These are phyloP conservation scores for Syzygium aromaticum DNA, from an alignment of 345 rosid genomes.

Conservation along the genomic window DNA sequence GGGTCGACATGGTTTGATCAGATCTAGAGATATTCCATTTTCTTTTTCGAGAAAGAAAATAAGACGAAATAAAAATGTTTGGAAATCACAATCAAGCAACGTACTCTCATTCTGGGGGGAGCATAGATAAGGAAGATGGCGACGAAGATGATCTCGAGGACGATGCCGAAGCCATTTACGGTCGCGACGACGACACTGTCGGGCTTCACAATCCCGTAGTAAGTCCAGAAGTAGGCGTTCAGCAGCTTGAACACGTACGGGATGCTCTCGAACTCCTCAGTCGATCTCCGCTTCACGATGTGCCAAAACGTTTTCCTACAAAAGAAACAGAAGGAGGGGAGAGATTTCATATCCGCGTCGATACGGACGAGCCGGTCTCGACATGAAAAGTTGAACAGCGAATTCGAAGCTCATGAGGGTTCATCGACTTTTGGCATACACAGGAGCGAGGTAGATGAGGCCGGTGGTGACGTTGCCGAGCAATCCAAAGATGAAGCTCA, in stretches of 20 bases:
- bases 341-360: background rate
- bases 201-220: slow-evolving; percentile 68
- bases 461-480: slow-evolving; percentile 52
- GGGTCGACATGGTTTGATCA: background rate
- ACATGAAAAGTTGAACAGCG: background rate
- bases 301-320: slow-evolving; percentile 64
- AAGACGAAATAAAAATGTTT: background rate
- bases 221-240: slow-evolving; percentile 63
- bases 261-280: slow-evolving; percentile 67
- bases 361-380: background rate
- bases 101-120: slow-evolving; percentile 43
- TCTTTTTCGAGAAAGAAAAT: background rate
- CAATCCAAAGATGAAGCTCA: slow-evolving; percentile 18
- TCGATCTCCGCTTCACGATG: slow-evolving; percentile 50
- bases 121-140: slow-evolving; percentile 48
- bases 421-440: slow-evolving; percentile 23
- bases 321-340: background rate
- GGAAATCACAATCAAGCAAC: background rate
- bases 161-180: slow-evolving; percentile 63
- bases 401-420: background rate
- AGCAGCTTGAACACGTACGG: slow-evolving; percentile 58
- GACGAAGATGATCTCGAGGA: slow-evolving; percentile 42
- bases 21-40: background rate
- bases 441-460: slow-evolving; percentile 65
- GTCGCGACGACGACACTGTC: slow-evolving; percentile 64